Percentiles rank a stretch among this genome's conserved stretches.
Conservation (phyloP, 441 rosid genomes). For the Populus hybrid region DNA sequence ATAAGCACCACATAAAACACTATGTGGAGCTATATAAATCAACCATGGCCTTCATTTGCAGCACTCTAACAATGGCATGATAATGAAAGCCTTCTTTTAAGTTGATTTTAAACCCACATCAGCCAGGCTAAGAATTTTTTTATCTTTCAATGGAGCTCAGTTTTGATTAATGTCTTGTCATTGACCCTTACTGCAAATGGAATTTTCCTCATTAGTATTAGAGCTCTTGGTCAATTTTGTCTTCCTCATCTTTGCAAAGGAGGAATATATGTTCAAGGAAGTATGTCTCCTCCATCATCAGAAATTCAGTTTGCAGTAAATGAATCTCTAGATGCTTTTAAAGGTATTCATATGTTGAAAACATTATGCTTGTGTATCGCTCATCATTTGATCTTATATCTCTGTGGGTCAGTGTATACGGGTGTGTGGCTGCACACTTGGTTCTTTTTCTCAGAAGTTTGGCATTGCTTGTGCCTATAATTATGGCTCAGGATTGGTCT, state of each 20-base stretch:
- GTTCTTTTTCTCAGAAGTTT: neutral
- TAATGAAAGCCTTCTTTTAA: neutral
- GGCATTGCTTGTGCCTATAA: neutral
- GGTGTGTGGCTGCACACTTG: neutral
- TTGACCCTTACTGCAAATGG: conserved; percentile 54
- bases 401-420: neutral
- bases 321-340: conserved; percentile 42
- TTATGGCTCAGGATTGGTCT: neutral
- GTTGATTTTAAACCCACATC: conserved; percentile 1
- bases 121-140: conserved; percentile 17
- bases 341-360: conserved; percentile 40
- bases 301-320: conserved; percentile 32
- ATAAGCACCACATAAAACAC: no score
- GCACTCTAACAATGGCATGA: no score
- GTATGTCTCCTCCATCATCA: conserved; percentile 33
- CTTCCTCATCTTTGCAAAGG: conserved; percentile 42
- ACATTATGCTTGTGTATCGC: neutral
- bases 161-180: conserved; percentile 50
- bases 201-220: conserved; percentile 46
- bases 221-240: conserved; percentile 43
- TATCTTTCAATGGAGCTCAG: conserved; percentile 53
- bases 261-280: conserved; percentile 31
- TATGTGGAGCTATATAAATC: no score
- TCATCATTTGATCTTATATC: neutral
- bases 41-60: no score